Evolutionary conservation across 192 early-diverging fungal species (phyloP).

Genomic region (Pilaira anomala): DNA sequence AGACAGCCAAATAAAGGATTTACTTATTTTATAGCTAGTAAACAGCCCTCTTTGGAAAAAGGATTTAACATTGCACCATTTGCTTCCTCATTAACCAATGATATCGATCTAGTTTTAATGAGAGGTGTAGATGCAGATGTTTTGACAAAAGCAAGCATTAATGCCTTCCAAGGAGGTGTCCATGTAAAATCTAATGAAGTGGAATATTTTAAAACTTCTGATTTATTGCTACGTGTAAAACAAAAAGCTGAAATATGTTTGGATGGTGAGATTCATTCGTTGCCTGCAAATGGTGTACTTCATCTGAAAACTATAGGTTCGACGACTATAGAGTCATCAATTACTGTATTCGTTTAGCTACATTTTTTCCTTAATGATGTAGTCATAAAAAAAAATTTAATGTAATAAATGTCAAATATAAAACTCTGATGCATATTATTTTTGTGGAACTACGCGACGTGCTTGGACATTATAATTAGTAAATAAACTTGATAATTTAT

Average conservation of each 20-base stretch:
- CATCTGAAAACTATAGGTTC: slow-evolving; percentile 6
- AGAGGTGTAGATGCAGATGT: slow-evolving; percentile 33
- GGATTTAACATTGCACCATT: slow-evolving; percentile 48
- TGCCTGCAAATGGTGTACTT: slow-evolving; percentile 19
- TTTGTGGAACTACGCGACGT: no score
- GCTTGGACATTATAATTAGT: no score
- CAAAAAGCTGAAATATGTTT: slow-evolving; percentile 41
- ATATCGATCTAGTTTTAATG: slow-evolving; percentile 44
- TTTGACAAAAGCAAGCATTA: slow-evolving; percentile 32
- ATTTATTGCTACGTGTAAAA: slow-evolving; percentile 36
- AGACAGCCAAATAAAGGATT: slow-evolving; percentile 23
- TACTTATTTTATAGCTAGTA: slow-evolving; percentile 46
- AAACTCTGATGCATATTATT: no score
- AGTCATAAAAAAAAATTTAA: no score
- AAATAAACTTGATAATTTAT: no score
- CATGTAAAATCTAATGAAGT: slow-evolving; percentile 32
- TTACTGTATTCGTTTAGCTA: no score
- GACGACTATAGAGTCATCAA: not conserved
- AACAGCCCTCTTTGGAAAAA: slow-evolving; percentile 45
- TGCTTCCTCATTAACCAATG: slow-evolving; percentile 37
- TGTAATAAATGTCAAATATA: no score
- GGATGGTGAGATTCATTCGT: slow-evolving; percentile 41
- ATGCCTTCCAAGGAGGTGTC: slow-evolving; percentile 31
- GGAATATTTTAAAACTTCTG: slow-evolving; percentile 44
- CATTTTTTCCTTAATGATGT: no score